Evolutionary conservation across 345 rosid species (phyloP), one percentile per base, ranked within the genome.

Genomic region (Camelina hispida): DNA sequence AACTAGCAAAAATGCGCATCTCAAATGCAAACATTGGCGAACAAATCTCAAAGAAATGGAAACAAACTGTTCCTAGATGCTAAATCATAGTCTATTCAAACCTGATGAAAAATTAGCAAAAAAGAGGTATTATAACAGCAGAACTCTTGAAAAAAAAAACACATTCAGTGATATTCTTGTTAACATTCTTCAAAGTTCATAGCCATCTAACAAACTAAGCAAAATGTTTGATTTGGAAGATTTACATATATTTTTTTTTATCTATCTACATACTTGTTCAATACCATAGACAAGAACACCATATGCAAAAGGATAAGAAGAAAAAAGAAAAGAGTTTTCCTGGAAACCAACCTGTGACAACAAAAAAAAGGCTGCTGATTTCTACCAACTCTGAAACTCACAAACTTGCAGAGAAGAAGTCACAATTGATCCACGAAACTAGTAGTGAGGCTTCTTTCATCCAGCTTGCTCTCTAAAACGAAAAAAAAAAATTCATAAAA

Each of bases 361-460:
- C n/a, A n/a, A 23, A 23, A 1, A 23, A 23, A 32, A 32, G 35
- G 2, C 9, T 10, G 54, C 16, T 43, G 42, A 7, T 25, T 23
- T 69, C 74, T 32, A 57, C 40, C 20, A 69, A 17, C 30, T 28
- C 66, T 46, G 56, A 57, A 57, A 69, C 35, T 56, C 53, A 54
- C 15, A 3, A 16, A 12, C 42, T 18, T 47, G 34, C 47, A 70
- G 34, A 70, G 44, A 17, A 23, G 25, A 43, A 56, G 2, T 43
- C 42, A 35, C 12, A 68, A 23, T 14, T 14, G 23, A 38, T 7
- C 25, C 25, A 23, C 25, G 25, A 23, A 23, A 23, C 25, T 23
- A 23, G 25, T 23, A n/a, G n/a, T n/a, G n/a, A n/a, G n/a, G n/a
- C n/a, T n/a, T n/a, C n/a, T n/a, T n/a, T n/a, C n/a, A 23, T 23